Evolutionary conservation across 2,329 filamentous ascomycete genomes (phyloP).

Genomic region (Aplosporella prunicola): DNA sequence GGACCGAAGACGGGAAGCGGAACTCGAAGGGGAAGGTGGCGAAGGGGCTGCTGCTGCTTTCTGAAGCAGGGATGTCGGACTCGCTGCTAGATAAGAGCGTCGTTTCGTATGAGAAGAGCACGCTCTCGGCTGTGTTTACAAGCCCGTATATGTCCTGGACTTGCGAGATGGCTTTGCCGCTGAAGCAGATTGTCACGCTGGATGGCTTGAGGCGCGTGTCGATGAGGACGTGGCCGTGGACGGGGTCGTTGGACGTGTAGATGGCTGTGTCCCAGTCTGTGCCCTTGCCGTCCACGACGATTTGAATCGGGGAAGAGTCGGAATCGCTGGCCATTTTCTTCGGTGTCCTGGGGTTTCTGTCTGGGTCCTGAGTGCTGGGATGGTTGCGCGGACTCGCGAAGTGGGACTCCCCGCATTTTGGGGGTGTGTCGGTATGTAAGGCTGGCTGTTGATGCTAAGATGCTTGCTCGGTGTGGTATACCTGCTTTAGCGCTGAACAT

Average conservation of each 20-base stretch:
- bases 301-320: no score
- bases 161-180: neutral
- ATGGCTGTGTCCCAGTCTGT: no score
- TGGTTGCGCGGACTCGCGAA: no score
- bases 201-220: neutral
- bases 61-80: neutral
- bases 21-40: conserved; percentile 19
- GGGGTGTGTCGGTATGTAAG: no score
- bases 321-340: no score
- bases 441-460: no score
- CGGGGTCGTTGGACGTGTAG: neutral
- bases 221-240: neutral
- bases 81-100: neutral
- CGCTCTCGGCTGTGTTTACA: neutral
- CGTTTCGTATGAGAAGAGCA: neutral
- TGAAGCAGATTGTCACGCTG: neutral
- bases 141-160: neutral
- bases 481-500: no score
- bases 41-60: neutral
- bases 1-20: conserved; percentile 16
- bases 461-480: no score
- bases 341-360: no score
- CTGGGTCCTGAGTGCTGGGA: no score
- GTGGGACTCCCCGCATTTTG: no score
- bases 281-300: no score